Evolutionary conservation across 2,329 filamentous ascomycete species (phyloP).

Genomic region (Rugonectria rugulosa): DNA sequence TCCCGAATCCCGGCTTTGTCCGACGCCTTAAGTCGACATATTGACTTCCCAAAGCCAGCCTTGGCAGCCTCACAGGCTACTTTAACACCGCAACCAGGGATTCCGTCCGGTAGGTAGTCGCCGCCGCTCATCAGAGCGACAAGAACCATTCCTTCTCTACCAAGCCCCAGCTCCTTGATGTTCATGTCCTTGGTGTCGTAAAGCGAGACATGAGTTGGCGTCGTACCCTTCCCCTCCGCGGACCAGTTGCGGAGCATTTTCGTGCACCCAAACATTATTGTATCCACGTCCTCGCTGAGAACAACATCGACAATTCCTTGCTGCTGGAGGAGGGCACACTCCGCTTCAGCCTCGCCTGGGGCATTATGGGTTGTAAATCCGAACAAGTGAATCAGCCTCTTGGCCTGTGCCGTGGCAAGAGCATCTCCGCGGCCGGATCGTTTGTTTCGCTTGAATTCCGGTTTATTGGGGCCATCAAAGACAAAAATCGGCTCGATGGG

Average conservation of each 20-base stretch:
- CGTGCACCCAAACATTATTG: conserved; percentile 93
- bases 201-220: conserved; percentile 84
- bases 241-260: conserved; percentile 84
- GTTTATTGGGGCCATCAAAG: conserved; percentile 87
- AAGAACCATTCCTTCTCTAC: conserved; percentile 89
- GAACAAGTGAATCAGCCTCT: conserved; percentile 83
- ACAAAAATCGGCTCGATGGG: conserved; percentile 90
- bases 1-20: conserved; percentile 66
- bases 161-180: conserved; percentile 66
- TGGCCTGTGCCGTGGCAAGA: conserved; percentile 77
- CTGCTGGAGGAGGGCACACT: conserved; percentile 86
- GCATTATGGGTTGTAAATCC: conserved; percentile 86
- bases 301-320: conserved; percentile 90
- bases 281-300: conserved; percentile 95
- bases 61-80: conserved; percentile 88
- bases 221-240: conserved; percentile 68
- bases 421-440: conserved; percentile 70
- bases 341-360: conserved; percentile 94
- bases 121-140: conserved; percentile 95
- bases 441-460: conserved; percentile 88
- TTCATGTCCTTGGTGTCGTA: conserved; percentile 71
- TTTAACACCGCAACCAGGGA: conserved; percentile 87
- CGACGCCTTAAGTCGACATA: conserved; percentile 70
- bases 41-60: conserved; percentile 81
- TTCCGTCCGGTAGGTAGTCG: conserved; percentile 89